Percentiles rank a stretch among this genome's conserved stretches.
phyloP scores from a whole-genome alignment of 331 rosid species.

The Quercus lobata region DNA sequence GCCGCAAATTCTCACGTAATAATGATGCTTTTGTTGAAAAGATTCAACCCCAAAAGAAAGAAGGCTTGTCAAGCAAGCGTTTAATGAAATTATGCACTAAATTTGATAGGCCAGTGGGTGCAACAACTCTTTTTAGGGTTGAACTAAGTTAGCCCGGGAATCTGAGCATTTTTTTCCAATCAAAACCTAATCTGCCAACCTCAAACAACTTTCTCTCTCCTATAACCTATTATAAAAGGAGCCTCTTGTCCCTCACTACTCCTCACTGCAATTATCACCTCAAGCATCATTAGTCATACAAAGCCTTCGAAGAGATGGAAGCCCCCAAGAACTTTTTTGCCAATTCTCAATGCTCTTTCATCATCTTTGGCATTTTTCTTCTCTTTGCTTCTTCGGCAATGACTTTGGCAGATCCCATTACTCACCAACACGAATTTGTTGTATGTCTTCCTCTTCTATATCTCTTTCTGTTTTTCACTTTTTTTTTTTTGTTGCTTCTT shows the following conservation, averaged over 20 bases:
- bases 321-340: conserved; percentile 8
- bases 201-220: conserved; percentile 26
- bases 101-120: conserved; percentile 41
- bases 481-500: background rate
- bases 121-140: conserved; percentile 38
- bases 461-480: background rate
- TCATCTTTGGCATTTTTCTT: conserved; percentile 38
- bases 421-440: conserved; percentile 60
- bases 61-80: conserved; percentile 53
- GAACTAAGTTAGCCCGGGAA: conserved; percentile 39
- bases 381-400: conserved; percentile 44
- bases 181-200: conserved; percentile 60
- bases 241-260: conserved; percentile 4
- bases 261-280: conserved; percentile 14
- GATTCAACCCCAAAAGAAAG: conserved; percentile 19
- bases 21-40: conserved; percentile 11
- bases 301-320: conserved; percentile 28
- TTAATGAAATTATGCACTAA: conserved; percentile 19
- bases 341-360: conserved; percentile 10
- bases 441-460: conserved; percentile 32
- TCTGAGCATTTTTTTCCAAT: conserved; percentile 31
- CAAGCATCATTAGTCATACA: conserved; percentile 2
- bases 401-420: conserved; percentile 42
- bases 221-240: conserved; percentile 39
- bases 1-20: background rate